Evolutionary conservation across 345 rosid genomes (phyloP).

Genomic region (Draba incana): DNA sequence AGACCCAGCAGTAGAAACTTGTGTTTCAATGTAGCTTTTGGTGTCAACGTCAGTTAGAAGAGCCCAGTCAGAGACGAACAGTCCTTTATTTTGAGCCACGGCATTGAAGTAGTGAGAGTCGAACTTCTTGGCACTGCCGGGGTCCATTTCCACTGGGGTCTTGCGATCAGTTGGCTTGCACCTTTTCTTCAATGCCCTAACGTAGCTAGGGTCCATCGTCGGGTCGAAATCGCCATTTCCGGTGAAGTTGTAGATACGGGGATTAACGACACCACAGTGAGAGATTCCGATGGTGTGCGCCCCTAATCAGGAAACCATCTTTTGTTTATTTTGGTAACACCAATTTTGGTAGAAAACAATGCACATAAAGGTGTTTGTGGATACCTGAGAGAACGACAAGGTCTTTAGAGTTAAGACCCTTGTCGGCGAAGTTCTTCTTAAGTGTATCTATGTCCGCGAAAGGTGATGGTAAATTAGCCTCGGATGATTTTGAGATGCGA

Average conservation of each 20-base stretch:
- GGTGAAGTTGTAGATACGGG: slow-evolving; percentile 60
- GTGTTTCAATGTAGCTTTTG: slow-evolving; percentile 40
- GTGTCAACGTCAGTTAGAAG: slow-evolving; percentile 54
- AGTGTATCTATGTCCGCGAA: slow-evolving; percentile 35
- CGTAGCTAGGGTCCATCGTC: slow-evolving; percentile 52
- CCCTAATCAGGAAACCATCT: slow-evolving; percentile 41
- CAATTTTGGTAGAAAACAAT: not conserved
- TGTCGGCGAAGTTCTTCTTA: slow-evolving; percentile 45
- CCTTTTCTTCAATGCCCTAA: slow-evolving; percentile 47
- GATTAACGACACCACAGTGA: slow-evolving; percentile 39
- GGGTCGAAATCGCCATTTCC: slow-evolving; percentile 69
- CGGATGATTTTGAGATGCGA: slow-evolving; percentile 43
- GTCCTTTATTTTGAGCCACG: slow-evolving; percentile 55
- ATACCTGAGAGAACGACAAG: slow-evolving; percentile 57
- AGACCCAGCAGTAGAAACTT: slow-evolving; percentile 38
- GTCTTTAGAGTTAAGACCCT: slow-evolving; percentile 56
- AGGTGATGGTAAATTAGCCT: slow-evolving; percentile 52
- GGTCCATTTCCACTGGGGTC: slow-evolving; percentile 57
- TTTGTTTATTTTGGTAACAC: not conserved
- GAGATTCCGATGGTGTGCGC: slow-evolving; percentile 70
- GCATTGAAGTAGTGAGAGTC: slow-evolving; percentile 53
- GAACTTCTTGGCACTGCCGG: slow-evolving; percentile 61
- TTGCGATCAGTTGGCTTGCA: slow-evolving; percentile 50
- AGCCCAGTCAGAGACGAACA: slow-evolving; percentile 65
- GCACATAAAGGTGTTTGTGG: slow-evolving; percentile 5